phyloP scores from a whole-genome alignment of 805 yeast genomes.

The Tanozyma kutaoensis region DNA sequence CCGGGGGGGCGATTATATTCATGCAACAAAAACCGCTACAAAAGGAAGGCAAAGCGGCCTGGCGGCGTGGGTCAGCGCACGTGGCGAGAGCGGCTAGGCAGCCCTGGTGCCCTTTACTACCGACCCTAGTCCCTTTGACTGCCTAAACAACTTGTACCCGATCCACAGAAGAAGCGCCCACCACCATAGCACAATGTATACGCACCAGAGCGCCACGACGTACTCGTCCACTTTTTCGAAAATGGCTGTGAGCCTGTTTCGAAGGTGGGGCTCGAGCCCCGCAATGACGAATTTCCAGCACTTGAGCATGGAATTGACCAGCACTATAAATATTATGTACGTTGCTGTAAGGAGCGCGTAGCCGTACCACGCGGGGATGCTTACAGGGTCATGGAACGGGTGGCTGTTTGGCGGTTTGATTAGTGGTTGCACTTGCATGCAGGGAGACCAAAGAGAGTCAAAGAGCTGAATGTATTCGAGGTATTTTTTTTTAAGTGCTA shows the following conservation, averaged over 20 bases:
- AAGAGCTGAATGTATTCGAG: too few relatives aligned
- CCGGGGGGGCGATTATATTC: too few relatives aligned
- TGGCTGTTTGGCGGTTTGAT: constrained; percentile 6
- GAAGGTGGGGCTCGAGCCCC: constrained; percentile 9
- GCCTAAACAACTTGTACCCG: constrained; percentile 69
- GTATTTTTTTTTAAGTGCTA: too few relatives aligned
- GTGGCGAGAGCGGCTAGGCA: too few relatives aligned
- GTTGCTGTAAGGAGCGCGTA: constrained; percentile 13
- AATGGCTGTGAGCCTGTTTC: constrained; percentile 2
- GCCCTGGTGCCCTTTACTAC: too few relatives aligned
- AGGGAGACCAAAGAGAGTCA: too few relatives aligned
- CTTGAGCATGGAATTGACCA: constrained; percentile 21
- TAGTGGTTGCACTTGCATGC: constrained; percentile 11
- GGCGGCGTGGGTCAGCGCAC: too few relatives aligned
- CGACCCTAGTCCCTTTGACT: constrained; percentile 75
- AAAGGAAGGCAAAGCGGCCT: too few relatives aligned
- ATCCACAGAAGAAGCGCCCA: constrained; percentile 73
- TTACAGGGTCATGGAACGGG: constrained; percentile 3
- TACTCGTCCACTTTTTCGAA: constrained; percentile 15
- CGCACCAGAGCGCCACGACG: constrained; percentile 22
- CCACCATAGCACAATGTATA: constrained; percentile 31
- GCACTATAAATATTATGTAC: constrained; percentile 19
- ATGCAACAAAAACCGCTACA: too few relatives aligned
- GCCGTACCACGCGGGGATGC: constrained; percentile 16
- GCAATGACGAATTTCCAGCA: constrained; percentile 20